Conservation (phyloP, 1,139 yeast species). For the Eremothecium gossypii region DNA sequence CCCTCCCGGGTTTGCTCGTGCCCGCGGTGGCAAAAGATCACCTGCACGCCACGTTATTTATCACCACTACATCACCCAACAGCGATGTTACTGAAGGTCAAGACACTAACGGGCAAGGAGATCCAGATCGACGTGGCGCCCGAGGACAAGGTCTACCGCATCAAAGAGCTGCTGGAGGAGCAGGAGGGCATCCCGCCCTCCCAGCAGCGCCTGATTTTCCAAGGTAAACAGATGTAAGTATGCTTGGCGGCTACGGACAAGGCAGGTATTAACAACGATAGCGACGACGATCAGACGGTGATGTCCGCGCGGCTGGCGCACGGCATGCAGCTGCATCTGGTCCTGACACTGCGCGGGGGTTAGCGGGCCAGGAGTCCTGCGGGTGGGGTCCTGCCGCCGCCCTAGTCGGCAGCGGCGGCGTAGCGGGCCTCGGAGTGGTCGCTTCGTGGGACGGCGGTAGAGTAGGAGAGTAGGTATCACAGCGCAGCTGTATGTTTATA, state of each 20-base stretch:
- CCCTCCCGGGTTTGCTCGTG: neutral
- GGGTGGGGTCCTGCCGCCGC: no score
- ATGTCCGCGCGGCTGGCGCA: conserved; percentile 55
- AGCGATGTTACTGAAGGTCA: conserved; percentile 27
- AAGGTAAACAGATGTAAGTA: conserved; percentile 79
- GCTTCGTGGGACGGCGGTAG: no score
- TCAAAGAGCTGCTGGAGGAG: conserved; percentile 91
- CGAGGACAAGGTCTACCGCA: conserved; percentile 59
- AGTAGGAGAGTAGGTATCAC: no score
- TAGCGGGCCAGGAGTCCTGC: neutral
- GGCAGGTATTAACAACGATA: conserved; percentile 12
- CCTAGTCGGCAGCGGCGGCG: no score
- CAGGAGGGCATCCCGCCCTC: conserved; percentile 97
- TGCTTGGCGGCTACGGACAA: neutral
- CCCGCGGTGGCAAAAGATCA: neutral
- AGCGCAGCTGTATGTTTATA: no score
- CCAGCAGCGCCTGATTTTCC: conserved; percentile 84
- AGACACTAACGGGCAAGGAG: conserved; percentile 70
- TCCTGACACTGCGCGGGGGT: conserved; percentile 86
- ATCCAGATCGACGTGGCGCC: conserved; percentile 76
- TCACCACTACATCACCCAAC: neutral
- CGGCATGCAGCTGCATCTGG: conserved; percentile 82
- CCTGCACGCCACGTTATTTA: neutral
- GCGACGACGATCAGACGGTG: conserved; percentile 65
- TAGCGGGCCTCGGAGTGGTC: no score